These are phyloP conservation scores for Fusarium drepaniforme DNA, from an alignment of 2,329 filamentous ascomycete species.

Conservation along the genomic window DNA sequence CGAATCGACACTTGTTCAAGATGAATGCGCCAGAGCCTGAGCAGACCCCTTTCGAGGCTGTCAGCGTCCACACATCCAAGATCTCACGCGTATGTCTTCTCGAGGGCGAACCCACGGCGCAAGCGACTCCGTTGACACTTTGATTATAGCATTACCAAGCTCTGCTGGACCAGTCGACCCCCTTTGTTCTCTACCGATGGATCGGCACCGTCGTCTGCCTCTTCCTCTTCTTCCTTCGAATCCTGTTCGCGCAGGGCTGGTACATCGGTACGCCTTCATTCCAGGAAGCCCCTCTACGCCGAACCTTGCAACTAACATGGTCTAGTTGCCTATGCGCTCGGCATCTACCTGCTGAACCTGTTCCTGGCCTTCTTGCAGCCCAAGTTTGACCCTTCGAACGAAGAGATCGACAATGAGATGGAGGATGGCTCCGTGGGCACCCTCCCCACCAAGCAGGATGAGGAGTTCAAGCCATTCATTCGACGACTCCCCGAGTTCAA, in stretches of 20 bases:
- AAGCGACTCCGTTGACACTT: constrained; percentile 28
- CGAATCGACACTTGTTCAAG: constrained; percentile 34
- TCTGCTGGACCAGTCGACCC: constrained; percentile 93
- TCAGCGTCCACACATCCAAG: constrained; percentile 85
- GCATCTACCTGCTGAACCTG: constrained; percentile 98
- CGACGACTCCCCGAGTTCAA: constrained; percentile 98
- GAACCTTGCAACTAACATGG: constrained; percentile 17
- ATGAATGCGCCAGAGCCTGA: constrained; percentile 94
- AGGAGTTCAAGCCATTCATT: constrained; percentile 98
- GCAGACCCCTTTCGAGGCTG: constrained; percentile 90
- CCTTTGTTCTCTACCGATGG: constrained; percentile 92
- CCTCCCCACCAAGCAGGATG: constrained; percentile 94
- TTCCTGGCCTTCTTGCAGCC: constrained; percentile 98
- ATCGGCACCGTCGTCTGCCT: constrained; percentile 82
- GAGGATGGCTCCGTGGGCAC: constrained; percentile 88
- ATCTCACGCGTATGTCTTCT: constrained; percentile 73
- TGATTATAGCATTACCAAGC: constrained; percentile 85
- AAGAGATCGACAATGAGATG: constrained; percentile 91
- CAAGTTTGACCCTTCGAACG: constrained; percentile 98
- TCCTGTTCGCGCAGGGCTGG: constrained; percentile 95
- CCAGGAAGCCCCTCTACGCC: neutral
- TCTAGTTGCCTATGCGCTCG: constrained; percentile 93
- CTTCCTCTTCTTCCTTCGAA: constrained; percentile 86
- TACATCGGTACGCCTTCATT: constrained; percentile 81
- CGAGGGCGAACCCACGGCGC: neutral